Conservation (phyloP, 2,329 filamentous ascomycete species). For the Ceratocystis cubensis region DNA sequence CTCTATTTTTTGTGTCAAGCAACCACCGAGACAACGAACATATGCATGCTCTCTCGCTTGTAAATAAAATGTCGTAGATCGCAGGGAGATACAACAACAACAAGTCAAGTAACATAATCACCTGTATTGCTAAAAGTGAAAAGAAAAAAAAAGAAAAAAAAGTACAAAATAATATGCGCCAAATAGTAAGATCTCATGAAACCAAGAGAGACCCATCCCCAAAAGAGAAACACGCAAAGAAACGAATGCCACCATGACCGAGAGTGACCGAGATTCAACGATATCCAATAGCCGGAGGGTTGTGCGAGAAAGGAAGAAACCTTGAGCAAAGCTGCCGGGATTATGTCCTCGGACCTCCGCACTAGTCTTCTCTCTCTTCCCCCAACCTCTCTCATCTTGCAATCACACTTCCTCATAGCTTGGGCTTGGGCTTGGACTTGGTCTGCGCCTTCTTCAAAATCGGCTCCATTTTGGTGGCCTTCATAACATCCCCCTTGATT, state of each 20-base stretch:
- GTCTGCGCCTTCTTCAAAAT: slow-evolving; percentile 76
- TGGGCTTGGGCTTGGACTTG: slow-evolving; percentile 78
- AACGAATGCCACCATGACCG: slow-evolving; percentile 1
- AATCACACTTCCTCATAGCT: slow-evolving; percentile 48
- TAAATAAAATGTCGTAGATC: too few species aligned
- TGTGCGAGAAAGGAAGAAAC: background rate
- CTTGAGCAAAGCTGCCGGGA: background rate
- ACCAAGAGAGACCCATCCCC: background rate
- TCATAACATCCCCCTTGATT: slow-evolving; percentile 97
- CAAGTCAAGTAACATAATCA: background rate
- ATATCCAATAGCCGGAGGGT: too few species aligned
- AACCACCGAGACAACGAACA: background rate
- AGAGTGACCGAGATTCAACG: background rate
- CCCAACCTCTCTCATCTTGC: background rate
- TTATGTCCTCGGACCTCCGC: background rate
- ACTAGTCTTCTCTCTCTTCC: background rate
- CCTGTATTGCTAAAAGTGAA: background rate
- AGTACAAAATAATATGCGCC: background rate
- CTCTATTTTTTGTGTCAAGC: too few species aligned
- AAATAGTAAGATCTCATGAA: background rate
- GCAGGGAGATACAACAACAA: too few species aligned
- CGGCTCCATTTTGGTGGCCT: slow-evolving; percentile 91
- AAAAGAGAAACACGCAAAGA: background rate
- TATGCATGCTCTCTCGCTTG: background rate
- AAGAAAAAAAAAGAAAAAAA: background rate